Conservation (phyloP, 805 yeast genomes). For the Wickerhamiella bombiphila region DNA sequence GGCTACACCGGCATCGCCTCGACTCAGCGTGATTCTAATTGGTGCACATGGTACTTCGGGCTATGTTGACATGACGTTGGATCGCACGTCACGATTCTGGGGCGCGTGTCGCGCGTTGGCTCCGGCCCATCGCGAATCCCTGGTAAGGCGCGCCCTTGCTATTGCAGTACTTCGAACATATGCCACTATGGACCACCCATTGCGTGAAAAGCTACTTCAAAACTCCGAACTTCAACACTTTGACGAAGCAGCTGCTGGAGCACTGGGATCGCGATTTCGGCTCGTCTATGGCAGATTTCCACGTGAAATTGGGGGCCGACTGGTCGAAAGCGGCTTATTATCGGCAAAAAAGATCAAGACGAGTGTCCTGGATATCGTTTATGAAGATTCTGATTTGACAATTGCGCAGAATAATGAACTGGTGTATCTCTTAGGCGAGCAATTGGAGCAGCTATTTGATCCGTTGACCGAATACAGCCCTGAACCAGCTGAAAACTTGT, state of each 20-base stretch:
- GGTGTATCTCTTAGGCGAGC: constrained; percentile 68
- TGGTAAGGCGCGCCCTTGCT: constrained; percentile 63
- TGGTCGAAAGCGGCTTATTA: constrained; percentile 45
- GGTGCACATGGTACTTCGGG: constrained; percentile 46
- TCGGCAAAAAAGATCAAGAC: constrained; percentile 37
- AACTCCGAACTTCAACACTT: constrained; percentile 26
- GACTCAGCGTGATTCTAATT: constrained; percentile 22
- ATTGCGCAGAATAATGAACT: constrained; percentile 59
- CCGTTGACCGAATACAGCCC: constrained; percentile 87
- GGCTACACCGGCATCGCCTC: constrained; percentile 12
- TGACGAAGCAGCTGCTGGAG: constrained; percentile 83
- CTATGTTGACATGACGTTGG: constrained; percentile 43
- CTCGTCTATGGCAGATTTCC: constrained; percentile 42
- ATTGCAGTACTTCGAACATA: constrained; percentile 55
- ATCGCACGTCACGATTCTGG: constrained; percentile 49
- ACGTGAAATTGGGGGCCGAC: constrained; percentile 37
- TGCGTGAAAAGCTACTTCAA: constrained; percentile 7
- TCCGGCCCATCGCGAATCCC: constrained; percentile 34
- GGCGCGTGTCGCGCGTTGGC: constrained; percentile 64
- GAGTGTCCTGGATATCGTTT: constrained; percentile 57
- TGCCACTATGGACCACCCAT: constrained; percentile 34
- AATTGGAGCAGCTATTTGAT: constrained; percentile 75
- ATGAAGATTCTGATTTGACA: constrained; percentile 36
- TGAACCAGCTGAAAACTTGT: constrained; percentile 61
- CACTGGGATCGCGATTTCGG: constrained; percentile 50